Conservation (phyloP, 169 alveolate genomes). For the Eimeria falciformis region DNA sequence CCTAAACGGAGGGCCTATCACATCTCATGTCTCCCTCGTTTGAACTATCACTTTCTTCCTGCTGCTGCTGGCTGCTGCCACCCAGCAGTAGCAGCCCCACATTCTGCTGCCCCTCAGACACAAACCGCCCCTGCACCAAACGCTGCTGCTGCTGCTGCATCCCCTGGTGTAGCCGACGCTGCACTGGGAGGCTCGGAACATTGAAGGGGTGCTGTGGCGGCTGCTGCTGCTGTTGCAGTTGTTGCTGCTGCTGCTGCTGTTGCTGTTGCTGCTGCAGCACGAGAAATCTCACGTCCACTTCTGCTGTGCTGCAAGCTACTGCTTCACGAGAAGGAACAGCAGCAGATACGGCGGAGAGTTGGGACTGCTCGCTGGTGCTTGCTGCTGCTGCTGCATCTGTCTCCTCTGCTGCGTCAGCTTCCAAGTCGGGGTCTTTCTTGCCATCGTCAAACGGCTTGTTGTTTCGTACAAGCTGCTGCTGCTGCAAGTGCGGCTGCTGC, state of each 20-base stretch:
- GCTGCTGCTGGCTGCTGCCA: conserved; percentile 43
- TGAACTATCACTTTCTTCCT: conserved; percentile 31
- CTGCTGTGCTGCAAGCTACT: conserved; percentile 45
- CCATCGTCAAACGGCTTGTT: neutral
- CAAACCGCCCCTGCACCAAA: conserved; percentile 25
- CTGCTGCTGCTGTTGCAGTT: conserved; percentile 34
- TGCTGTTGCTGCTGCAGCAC: conserved; percentile 22
- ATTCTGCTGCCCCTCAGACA: neutral
- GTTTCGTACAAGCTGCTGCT: neutral
- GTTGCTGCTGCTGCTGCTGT: conserved; percentile 44
- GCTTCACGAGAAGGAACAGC: no score
- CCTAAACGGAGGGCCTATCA: conserved; percentile 30
- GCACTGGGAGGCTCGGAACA: no score
- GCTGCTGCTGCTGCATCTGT: conserved; percentile 38
- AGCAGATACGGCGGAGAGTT: no score
- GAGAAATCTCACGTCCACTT: conserved; percentile 7
- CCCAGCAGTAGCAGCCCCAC: neutral
- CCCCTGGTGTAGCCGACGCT: conserved; percentile 15
- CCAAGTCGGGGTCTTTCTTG: conserved; percentile 40
- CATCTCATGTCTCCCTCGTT: conserved; percentile 50
- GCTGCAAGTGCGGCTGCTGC: conserved; percentile 35
- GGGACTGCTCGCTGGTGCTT: conserved; percentile 53
- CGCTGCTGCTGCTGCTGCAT: conserved; percentile 42
- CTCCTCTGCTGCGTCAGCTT: conserved; percentile 1
- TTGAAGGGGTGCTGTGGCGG: no score